Evolutionary conservation across 441 rosid genomes (phyloP), one percentile per base, ranked within the genome.

Genomic region (Adansonia madagascariensis): DNA sequence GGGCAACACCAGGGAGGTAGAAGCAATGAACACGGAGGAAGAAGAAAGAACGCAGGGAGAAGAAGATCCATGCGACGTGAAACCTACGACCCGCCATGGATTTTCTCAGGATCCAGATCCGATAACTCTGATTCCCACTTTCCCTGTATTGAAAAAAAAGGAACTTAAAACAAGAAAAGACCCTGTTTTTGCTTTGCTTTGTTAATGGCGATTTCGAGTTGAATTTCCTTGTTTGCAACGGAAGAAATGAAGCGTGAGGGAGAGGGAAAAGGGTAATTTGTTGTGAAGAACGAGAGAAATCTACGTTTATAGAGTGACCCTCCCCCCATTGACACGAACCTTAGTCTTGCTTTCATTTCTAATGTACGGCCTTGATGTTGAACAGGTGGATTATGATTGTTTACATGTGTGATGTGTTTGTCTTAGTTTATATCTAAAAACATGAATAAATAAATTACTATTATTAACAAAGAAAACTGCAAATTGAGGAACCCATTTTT

Each of bases 1-100:
- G 98, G 63, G 98, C 93, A 43, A 95, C 98, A 7, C 98, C 98
- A 18, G 98, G 98, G 77, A 95, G 98, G 78, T 95, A 95, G 82
- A 95, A 95, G 84, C 87, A 86, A 78, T 82, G 75, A 53, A 82
- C 80, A 46, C 73, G 78, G 66, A 84, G 72, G 71, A 79, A 78
- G 56, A 84, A 77, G 71, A 82, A 18, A 60, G 81, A 83, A 17
- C 35, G 50, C 55, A 85, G 27, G 81, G 64, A 75, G 78, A 73
- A 31, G 55, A 50, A 78, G 83, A 90, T 83, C 89, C 88, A 80
- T 53, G 71, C 8, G 31, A 82, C 24, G 72, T 78, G 79, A 46
- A 69, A 74, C 17, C 80, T 78, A 20, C 12, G 80, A 79, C 78
- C 80, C 86, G 90, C 90, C 97, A 91, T 90, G 74, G 82, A 78